Percentiles rank a stretch among this genome's conserved stretches.
These are phyloP conservation scores for Apiotrichum laibachii DNA, from an alignment of 1,284 basidiomycete species.

Conservation along the genomic window DNA sequence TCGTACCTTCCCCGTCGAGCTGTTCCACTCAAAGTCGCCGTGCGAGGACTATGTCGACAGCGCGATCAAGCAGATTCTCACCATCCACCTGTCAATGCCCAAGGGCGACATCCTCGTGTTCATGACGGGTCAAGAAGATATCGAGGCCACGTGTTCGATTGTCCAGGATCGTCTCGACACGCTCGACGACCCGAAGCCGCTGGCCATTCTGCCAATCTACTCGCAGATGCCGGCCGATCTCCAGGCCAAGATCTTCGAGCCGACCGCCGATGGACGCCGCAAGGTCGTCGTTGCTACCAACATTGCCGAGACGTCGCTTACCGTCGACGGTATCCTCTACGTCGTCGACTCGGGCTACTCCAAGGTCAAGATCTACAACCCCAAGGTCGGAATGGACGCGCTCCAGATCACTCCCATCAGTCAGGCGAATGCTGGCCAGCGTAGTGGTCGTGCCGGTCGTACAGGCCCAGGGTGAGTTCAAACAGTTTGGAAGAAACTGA, in stretches of 20 bases:
- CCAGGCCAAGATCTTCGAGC: slow-evolving; percentile 96
- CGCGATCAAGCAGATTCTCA: slow-evolving; percentile 94
- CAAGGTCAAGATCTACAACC: slow-evolving; percentile 98
- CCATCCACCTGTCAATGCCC: slow-evolving; percentile 92
- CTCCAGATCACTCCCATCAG: slow-evolving; percentile 98
- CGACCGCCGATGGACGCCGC: slow-evolving; percentile 86
- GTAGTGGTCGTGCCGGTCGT: slow-evolving; percentile 91
- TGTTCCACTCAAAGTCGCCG: slow-evolving; percentile 90
- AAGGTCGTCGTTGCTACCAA: slow-evolving; percentile 99
- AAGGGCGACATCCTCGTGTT: slow-evolving; percentile 95
- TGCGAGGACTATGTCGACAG: slow-evolving; percentile 99
- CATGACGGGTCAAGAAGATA: slow-evolving; percentile 99
- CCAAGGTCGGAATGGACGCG: slow-evolving; percentile 98
- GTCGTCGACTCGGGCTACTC: slow-evolving; percentile 96
- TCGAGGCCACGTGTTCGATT: slow-evolving; percentile 90
- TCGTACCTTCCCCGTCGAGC: slow-evolving; percentile 97
- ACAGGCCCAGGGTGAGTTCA: slow-evolving; percentile 80
- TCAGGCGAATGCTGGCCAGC: slow-evolving; percentile 94
- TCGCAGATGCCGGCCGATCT: slow-evolving; percentile 99
- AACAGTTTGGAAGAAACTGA: neutral
- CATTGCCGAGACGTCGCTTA: slow-evolving; percentile 97
- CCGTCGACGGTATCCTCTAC: slow-evolving; percentile 97
- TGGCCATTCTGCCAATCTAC: slow-evolving; percentile 93
- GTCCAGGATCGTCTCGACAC: slow-evolving; percentile 85
- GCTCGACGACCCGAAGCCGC: slow-evolving; percentile 79